Conservation (phyloP, 2,329 filamentous ascomycete genomes). For the Fusarium secorum region DNA sequence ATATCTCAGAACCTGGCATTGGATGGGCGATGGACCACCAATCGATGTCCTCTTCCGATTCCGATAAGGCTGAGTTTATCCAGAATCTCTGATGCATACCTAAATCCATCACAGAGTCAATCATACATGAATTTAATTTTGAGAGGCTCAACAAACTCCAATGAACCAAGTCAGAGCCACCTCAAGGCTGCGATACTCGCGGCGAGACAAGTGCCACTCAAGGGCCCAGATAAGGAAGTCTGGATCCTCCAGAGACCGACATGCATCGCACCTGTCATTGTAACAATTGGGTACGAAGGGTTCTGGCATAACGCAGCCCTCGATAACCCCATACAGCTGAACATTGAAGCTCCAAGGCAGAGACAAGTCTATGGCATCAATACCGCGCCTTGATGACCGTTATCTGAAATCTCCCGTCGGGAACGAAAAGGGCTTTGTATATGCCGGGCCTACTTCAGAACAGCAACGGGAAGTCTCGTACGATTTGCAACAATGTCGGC, state of each 20-base stretch:
- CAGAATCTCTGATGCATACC: neutral
- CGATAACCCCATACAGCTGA: too few relatives aligned
- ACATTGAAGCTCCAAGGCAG: too few relatives aligned
- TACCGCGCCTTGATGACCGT: fast-evolving
- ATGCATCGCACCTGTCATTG: neutral
- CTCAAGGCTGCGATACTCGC: neutral
- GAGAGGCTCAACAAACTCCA: neutral
- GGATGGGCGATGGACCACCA: neutral
- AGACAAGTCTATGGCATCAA: neutral
- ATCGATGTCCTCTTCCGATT: fast-evolving
- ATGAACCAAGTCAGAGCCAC: neutral
- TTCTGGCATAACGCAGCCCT: neutral
- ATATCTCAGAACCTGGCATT: neutral
- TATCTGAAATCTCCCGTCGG: fast-evolving
- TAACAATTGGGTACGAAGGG: neutral
- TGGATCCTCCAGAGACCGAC: neutral
- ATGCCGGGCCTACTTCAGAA: neutral
- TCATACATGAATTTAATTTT: too few relatives aligned
- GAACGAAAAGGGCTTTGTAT: neutral
- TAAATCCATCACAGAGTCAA: fast-evolving
- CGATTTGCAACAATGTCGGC: neutral
- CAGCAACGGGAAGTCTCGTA: neutral
- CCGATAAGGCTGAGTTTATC: too few relatives aligned
- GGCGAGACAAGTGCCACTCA: neutral
- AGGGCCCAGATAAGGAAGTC: neutral